Evolutionary conservation across 768 basidiomycete genomes (phyloP).

Genomic region (Pleurotus pulmonarius): DNA sequence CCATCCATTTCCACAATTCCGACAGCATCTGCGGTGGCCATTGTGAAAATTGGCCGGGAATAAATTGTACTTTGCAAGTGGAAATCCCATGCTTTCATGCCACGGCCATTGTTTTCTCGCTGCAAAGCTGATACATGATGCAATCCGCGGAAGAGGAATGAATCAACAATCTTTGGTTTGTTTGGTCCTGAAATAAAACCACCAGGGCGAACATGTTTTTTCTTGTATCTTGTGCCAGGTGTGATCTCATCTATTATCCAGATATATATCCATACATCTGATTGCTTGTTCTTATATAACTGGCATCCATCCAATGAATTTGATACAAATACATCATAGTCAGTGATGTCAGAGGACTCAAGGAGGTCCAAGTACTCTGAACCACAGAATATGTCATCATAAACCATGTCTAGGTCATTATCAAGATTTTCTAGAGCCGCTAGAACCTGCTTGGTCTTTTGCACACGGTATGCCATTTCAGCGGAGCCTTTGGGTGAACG

Average conservation of each 20-base stretch:
- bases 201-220: constrained; percentile 26
- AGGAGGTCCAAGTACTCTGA: constrained; percentile 20
- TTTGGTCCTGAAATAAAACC: constrained; percentile 31
- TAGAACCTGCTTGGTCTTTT: neutral
- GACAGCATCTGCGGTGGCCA: constrained; percentile 20
- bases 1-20: constrained; percentile 26
- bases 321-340: constrained; percentile 24
- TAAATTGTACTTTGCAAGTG: neutral
- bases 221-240: constrained; percentile 26
- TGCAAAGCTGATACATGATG: constrained; percentile 32
- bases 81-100: constrained; percentile 21
- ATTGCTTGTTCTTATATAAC: constrained; percentile 35
- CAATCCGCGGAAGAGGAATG: constrained; percentile 27
- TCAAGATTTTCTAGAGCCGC: neutral
- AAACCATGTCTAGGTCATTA: neutral
- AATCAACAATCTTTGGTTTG: constrained; percentile 32
- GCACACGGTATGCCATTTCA: constrained; percentile 22
- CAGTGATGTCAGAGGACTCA: constrained; percentile 13
- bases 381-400: constrained; percentile 24
- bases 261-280: constrained; percentile 36
- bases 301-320: constrained; percentile 37
- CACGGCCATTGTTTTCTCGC: constrained; percentile 11
- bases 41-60: constrained; percentile 9
- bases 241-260: constrained; percentile 27
- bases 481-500: constrained; percentile 15